Conservation (phyloP, 148 eudicot species). For the Nyssa sinensis region DNA sequence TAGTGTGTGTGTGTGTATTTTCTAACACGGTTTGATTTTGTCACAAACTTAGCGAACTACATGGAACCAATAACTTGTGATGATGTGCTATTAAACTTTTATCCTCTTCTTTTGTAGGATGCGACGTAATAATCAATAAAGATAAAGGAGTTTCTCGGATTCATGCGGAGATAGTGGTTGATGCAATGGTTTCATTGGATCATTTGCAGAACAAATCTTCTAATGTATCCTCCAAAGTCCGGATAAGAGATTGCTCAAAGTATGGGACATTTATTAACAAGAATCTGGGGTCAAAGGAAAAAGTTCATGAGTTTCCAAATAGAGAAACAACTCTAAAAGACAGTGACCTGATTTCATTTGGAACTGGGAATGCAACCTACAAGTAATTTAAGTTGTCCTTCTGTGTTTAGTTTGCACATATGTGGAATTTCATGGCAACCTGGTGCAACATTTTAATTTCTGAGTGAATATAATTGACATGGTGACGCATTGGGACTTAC, state of each 20-base stretch:
- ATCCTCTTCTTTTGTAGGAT: slow-evolving; percentile 48
- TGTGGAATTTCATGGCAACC: neutral
- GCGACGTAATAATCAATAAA: slow-evolving; percentile 71
- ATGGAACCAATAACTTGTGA: too few species aligned
- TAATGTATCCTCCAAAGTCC: slow-evolving; percentile 41
- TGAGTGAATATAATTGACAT: neutral
- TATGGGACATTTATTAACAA: slow-evolving; percentile 74
- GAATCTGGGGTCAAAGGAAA: slow-evolving; percentile 44
- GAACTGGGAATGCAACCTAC: slow-evolving; percentile 81
- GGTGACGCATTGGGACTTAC: neutral
- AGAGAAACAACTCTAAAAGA: slow-evolving; percentile 62
- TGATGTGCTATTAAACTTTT: neutral
- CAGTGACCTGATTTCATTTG: slow-evolving; percentile 82
- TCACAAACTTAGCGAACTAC: too few species aligned
- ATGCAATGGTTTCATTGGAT: slow-evolving; percentile 58
- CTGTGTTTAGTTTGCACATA: neutral
- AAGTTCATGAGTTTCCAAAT: slow-evolving; percentile 76
- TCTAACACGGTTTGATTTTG: too few species aligned
- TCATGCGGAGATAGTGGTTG: slow-evolving; percentile 85
- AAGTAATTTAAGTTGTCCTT: slow-evolving; percentile 44
- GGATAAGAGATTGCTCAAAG: slow-evolving; percentile 86
- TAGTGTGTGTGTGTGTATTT: too few species aligned
- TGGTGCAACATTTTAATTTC: neutral
- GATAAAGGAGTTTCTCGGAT: slow-evolving; percentile 94
- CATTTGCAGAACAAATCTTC: slow-evolving; percentile 34